phyloP scores from a whole-genome alignment of 2,329 filamentous ascomycete genomes.

The Ciborinia camelliae region DNA sequence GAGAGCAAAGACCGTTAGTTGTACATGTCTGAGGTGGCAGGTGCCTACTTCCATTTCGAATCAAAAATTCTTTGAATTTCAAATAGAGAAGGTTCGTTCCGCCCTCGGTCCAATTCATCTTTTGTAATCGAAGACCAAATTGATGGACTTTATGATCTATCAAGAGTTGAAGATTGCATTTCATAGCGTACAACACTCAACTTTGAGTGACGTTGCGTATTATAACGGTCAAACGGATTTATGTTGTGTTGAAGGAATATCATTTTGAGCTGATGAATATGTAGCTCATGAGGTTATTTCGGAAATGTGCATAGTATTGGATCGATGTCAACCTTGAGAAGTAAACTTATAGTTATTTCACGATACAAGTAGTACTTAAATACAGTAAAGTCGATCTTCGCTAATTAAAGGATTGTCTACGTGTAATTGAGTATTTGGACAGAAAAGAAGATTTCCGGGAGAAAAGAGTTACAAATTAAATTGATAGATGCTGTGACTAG shows the following conservation, averaged over 20 bases:
- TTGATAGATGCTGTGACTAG: background rate
- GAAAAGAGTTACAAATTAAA: background rate
- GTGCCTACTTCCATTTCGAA: background rate
- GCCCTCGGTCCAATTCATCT: background rate
- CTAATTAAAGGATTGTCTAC: background rate
- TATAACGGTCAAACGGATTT: background rate
- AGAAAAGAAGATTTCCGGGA: background rate
- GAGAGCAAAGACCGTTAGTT: background rate
- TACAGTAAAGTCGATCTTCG: background rate
- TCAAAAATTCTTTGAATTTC: background rate
- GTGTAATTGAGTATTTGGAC: background rate
- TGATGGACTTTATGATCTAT: background rate
- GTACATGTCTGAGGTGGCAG: background rate
- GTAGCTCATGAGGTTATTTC: background rate
- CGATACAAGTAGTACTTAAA: too few relatives aligned
- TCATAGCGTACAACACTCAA: background rate
- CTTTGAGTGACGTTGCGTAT: background rate
- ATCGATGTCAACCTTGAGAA: background rate
- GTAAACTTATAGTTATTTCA: background rate
- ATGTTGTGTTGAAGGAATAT: background rate
- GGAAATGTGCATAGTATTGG: background rate
- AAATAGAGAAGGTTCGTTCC: background rate
- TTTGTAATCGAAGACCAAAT: background rate
- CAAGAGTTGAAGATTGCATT: background rate
- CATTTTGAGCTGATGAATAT: background rate